Base-by-base conservation (phyloP, 306 rosid species). In the Quercus gilva region DNA sequence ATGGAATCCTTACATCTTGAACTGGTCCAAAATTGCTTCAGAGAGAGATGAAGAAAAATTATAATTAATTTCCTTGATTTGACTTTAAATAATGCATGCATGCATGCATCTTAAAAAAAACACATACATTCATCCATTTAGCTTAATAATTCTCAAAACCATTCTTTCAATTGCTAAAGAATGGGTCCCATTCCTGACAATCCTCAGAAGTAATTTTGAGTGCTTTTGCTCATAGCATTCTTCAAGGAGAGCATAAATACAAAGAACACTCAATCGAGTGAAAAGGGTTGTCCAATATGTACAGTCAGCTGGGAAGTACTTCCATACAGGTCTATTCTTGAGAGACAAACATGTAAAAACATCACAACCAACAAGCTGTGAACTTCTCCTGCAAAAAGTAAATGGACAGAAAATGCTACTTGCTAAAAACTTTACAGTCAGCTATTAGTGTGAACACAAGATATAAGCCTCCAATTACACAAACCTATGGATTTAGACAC, bases 1-100 rank as follows among this genome's bases (percentile, higher is more conserved):
- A 95, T 2, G 99, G 99, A 79, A 95, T 95, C 83, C 99, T 89
- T 31, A 95, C 99, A 80, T 95, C 99, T 90, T 95, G 99, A 76
- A 95, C 99, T 35, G 96, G 99, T 76, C 99, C 99, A 65, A 81
- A 95, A 87, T 90, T 91, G 94, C 99, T 95, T 83, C 85, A 84
- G 76, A 81, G 26, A 55, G 59, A 71, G n/a, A 78, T 58, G 77
- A 78, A 45, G 61, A 82, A 61, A 57, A 10, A 43, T 14, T 65
- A 76, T 82, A 82, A 69, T 69, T 41, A 75, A 76, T 74, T 58
- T 73, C 58, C 69, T 79, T 31, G 21, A 76, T 49, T 67, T 52
- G 65, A 64, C 69, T 58, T 79, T 63, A 55, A 76, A 58, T 69
- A 76, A 68, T 64, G 35, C 45, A 19, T 25, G 17, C 74, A 52